phyloP scores from a whole-genome alignment of 192 early-diverging fungal species.

The Coemansia sp. region DNA sequence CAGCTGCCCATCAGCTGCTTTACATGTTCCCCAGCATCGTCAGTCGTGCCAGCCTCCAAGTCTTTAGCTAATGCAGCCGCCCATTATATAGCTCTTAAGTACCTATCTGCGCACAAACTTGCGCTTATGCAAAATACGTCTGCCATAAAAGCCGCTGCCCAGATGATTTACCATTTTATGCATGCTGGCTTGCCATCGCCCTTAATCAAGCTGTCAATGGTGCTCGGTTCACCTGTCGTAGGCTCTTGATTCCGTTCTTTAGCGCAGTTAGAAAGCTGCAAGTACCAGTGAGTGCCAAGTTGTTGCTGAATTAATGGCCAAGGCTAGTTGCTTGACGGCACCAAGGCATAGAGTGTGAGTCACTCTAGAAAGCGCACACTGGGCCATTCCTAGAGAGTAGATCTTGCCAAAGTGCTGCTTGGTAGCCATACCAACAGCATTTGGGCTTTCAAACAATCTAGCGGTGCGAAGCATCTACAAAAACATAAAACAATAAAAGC shows the following conservation, averaged over 20 bases:
- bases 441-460: background rate
- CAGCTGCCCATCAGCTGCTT: constrained; percentile 57
- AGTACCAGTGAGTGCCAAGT: background rate
- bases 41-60: background rate
- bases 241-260: background rate
- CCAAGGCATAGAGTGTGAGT: background rate
- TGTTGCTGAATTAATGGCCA: background rate
- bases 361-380: background rate
- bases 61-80: background rate
- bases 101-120: background rate
- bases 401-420: background rate
- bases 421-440: background rate
- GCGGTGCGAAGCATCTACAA: background rate
- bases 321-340: background rate
- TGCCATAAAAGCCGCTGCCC: constrained; percentile 27
- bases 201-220: background rate
- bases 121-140: constrained; percentile 31
- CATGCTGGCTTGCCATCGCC: background rate
- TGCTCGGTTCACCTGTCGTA: background rate
- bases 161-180: constrained; percentile 21
- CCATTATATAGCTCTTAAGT: background rate
- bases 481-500: background rate
- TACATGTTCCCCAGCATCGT: background rate
- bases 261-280: background rate
- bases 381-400: background rate